Evolutionary conservation across 345 rosid species (phyloP).

Genomic region (Citrus cavaleriei): DNA sequence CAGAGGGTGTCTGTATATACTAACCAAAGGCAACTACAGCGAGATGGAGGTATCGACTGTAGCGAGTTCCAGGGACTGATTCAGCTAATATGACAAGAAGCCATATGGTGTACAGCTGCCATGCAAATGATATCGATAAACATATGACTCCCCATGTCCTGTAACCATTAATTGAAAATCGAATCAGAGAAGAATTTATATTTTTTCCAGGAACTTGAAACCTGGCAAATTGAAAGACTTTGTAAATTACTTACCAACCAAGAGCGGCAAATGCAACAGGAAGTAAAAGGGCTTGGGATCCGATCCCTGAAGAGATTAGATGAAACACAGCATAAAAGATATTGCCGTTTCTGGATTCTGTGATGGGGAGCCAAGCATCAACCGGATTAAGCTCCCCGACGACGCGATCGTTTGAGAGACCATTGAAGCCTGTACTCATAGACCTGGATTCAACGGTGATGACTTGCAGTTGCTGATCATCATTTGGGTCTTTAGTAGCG

Average conservation of each 20-base stretch:
- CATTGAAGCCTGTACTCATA: not conserved
- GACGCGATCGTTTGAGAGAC: not conserved
- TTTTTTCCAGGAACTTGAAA: not conserved
- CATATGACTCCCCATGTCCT: constrained; percentile 49
- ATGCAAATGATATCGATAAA: constrained; percentile 24
- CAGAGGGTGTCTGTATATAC: not conserved
- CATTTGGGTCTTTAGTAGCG: not conserved
- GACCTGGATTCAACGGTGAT: not conserved
- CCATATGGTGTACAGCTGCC: constrained; percentile 52
- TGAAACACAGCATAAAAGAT: constrained; percentile 19
- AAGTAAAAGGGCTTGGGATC: constrained; percentile 39
- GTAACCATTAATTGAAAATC: not conserved
- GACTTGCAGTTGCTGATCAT: constrained; percentile 1
- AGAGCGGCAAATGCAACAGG: constrained; percentile 41
- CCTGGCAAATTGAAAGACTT: too few species aligned
- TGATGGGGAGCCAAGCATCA: constrained; percentile 48
- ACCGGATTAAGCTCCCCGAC: not conserved
- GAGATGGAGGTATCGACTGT: constrained; percentile 54
- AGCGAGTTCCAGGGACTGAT: constrained; percentile 28
- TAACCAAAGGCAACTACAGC: constrained; percentile 45
- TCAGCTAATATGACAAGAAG: constrained; percentile 46
- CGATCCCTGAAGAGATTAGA: constrained; percentile 40
- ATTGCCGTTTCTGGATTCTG: constrained; percentile 46
- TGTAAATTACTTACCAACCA: constrained; percentile 33
- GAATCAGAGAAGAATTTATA: too few species aligned